These are phyloP conservation scores for Linnemannia zychae DNA, from an alignment of 192 early-diverging fungal genomes.

Conservation along the genomic window DNA sequence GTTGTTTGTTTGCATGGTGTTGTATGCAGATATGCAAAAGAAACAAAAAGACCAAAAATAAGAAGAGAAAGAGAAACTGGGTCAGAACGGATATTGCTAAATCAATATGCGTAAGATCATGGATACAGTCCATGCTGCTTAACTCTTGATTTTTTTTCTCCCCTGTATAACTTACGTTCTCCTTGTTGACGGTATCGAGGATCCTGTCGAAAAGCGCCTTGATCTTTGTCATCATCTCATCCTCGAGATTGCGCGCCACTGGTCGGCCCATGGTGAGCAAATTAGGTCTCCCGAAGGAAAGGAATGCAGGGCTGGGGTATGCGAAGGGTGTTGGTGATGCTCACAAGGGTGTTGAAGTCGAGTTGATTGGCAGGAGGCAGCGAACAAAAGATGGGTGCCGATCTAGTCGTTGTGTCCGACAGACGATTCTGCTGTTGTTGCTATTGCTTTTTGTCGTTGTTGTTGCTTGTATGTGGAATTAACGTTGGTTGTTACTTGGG, in stretches of 20 bases:
- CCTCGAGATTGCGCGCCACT: slow-evolving; percentile 47
- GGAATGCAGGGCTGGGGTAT: background rate
- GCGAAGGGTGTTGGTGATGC: background rate
- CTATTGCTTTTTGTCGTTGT: too few relatives aligned
- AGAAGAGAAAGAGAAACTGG: background rate
- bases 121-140: too few relatives aligned
- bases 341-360: background rate
- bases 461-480: too few relatives aligned
- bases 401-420: background rate
- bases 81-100: background rate
- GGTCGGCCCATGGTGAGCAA: slow-evolving; percentile 53
- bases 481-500: too few relatives aligned
- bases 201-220: slow-evolving; percentile 44
- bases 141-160: background rate
- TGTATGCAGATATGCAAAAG: background rate
- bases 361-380: background rate
- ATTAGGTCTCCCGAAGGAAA: background rate
- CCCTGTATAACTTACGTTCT: slow-evolving; percentile 43
- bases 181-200: slow-evolving; percentile 47
- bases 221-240: slow-evolving; percentile 54
- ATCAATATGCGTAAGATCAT: background rate
- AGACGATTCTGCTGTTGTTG: background rate
- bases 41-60: background rate
- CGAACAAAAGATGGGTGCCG: background rate
- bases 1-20: background rate